Evolutionary conservation across 345 rosid species (phyloP).

Genomic region (Jatropha curcas): DNA sequence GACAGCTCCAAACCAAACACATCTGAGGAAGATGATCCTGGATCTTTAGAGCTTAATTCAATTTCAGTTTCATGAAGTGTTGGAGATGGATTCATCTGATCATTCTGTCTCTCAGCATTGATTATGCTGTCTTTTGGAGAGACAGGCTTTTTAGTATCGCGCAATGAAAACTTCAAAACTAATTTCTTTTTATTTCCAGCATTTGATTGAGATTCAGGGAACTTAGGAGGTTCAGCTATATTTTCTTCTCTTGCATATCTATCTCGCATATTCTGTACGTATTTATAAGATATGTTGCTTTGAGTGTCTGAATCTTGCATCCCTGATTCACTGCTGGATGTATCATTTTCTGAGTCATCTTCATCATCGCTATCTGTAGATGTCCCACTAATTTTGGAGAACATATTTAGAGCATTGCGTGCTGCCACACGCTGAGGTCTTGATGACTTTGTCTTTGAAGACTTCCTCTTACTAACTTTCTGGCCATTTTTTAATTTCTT

Average conservation of each 20-base stretch:
- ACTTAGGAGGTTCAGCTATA: neutral
- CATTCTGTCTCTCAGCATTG: neutral
- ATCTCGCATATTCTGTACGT: conserved; percentile 8
- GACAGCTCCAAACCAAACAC: conserved; percentile 5
- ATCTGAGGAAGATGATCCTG: conserved; percentile 13
- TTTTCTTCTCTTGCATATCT: conserved; percentile 11
- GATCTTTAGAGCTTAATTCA: conserved; percentile 8
- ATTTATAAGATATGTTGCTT: conserved; percentile 1
- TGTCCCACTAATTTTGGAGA: conserved; percentile 17
- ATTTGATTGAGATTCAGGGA: conserved; percentile 24
- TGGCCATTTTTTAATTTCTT: conserved; percentile 28
- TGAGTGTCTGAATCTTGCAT: conserved; percentile 13
- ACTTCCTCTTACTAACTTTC: conserved; percentile 22
- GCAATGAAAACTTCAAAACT: conserved; percentile 40
- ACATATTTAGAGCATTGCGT: conserved; percentile 23
- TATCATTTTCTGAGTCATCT: conserved; percentile 14
- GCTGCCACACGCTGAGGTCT: conserved; percentile 37
- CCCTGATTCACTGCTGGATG: conserved; percentile 22
- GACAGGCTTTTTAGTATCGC: conserved; percentile 54
- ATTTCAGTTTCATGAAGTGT: conserved; percentile 9
- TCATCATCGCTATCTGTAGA: conserved; percentile 30
- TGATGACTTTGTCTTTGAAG: conserved; percentile 18
- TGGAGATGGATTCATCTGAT: neutral
- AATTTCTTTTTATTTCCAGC: conserved; percentile 20
- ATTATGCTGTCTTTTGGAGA: conserved; percentile 39